Conservation (phyloP, 2,329 filamentous ascomycete species). For the Phoma sp. region DNA sequence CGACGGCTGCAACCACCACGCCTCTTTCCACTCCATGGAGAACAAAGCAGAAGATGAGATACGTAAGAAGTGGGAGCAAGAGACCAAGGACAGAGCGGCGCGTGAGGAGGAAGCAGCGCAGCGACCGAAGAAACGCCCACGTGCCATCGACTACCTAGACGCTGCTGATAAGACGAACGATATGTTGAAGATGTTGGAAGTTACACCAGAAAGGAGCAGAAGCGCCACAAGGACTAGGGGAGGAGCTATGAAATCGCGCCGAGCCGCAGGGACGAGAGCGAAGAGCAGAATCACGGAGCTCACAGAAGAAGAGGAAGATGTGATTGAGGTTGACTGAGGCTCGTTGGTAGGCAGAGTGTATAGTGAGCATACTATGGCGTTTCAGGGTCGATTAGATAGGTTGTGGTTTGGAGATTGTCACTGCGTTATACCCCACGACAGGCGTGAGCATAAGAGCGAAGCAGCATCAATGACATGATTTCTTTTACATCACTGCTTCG, state of each 20-base stretch:
- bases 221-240: constrained; percentile 8
- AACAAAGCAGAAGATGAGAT: constrained; percentile 58
- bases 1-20: constrained; percentile 63
- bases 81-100: constrained; percentile 41
- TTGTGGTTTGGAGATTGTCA: background rate
- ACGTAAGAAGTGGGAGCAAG: constrained; percentile 53
- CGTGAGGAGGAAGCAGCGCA: constrained; percentile 16
- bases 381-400: background rate
- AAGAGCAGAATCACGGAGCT: constrained; percentile 29
- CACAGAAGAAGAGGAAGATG: constrained; percentile 29
- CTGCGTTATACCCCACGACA: constrained; percentile 4
- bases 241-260: constrained; percentile 12
- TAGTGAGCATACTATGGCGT: background rate
- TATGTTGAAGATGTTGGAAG: background rate
- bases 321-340: constrained; percentile 38
- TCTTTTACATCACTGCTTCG: background rate
- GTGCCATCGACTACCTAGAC: constrained; percentile 33
- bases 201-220: background rate
- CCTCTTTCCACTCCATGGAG: constrained; percentile 61
- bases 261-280: constrained; percentile 15
- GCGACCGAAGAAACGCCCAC: constrained; percentile 37
- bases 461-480: too few relatives aligned
- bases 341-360: background rate
- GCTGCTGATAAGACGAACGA: background rate
- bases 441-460: background rate